Evolutionary conservation across 306 rosid species (phyloP), one percentile per base, ranked within the genome.

Genomic region (Quercus bicolor): DNA sequence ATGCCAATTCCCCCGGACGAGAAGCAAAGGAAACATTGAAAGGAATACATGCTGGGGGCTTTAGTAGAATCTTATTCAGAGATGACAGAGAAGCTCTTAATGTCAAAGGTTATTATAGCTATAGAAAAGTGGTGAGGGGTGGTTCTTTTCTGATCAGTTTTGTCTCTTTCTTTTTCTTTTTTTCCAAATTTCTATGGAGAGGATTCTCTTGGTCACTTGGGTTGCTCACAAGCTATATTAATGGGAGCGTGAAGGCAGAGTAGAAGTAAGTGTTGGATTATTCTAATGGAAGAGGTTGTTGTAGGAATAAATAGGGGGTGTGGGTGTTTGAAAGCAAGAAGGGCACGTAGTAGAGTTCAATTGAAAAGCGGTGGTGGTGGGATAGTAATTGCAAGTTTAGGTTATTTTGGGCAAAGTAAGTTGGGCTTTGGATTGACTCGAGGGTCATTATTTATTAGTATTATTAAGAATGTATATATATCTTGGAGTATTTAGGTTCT

Each of bases 241-340:
- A 90, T 85, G 82, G 79, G 75, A 74, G 70, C 24, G 65, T 29
- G 55, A 73, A 75, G 77, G 37, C 37, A 4, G 56, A 52, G 71
- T 56, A 68, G 90, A 78, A 86, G 82, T 83, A 83, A 84, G 82
- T 77, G 83, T 62, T 65, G 84, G 90, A 91, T 87, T 89, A 92
- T 94, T 91, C 87, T 90, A 92, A 92, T 89, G 87, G 86, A 76
- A 85, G 87, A 83, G 96, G 97, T 94, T 87, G 97, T 90, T 94
- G 98, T 76, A 52, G 83, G 87, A 94, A 80, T 89, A 90, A 92
- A 92, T 89, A 80, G 73, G 91, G 88, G 81, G 51, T 51, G 60
- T 68, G 78, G 75, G 76, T 82, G 85, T 87, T 91, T 84, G 78
- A 89, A 92, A 92, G 95, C 97, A 88, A 91, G 82, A 79, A 75